Evolutionary conservation across 208 protist genomes (phyloP).

Genomic region (Trypanosoma conorhini): DNA sequence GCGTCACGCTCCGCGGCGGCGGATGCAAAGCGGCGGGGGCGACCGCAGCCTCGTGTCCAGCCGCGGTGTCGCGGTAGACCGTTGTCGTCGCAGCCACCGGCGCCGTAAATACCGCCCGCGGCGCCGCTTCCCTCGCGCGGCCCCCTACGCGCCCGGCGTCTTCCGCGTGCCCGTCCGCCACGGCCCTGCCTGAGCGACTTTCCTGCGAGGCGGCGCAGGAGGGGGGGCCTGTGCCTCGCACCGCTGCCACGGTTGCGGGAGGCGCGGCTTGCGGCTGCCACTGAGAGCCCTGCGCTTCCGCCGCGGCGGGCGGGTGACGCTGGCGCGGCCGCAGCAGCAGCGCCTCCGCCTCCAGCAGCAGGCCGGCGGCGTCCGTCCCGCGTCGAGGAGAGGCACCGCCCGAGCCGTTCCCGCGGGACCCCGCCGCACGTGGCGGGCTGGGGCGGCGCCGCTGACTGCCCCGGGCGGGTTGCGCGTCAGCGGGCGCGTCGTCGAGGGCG

Average conservation of each 20-base stretch:
- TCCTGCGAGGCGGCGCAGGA: background rate
- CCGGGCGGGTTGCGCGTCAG: background rate
- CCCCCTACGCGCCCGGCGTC: no score
- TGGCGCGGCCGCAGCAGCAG: conserved; percentile 5
- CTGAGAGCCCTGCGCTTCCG: background rate
- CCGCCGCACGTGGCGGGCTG: background rate
- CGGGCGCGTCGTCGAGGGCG: background rate
- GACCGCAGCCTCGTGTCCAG: background rate
- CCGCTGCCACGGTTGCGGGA: no score
- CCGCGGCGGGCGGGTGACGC: no score
- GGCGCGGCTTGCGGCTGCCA: background rate
- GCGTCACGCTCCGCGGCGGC: background rate
- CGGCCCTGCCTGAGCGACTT: no score
- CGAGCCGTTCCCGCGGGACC: background rate
- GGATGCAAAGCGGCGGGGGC: background rate
- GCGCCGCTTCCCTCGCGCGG: background rate
- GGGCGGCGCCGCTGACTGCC: no score
- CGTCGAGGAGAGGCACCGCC: background rate
- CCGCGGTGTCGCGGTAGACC: background rate
- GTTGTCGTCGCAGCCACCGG: background rate
- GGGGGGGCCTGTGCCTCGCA: background rate
- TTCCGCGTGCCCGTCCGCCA: background rate
- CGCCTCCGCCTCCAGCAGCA: conserved; percentile 19
- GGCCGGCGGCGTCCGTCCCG: conserved; percentile 3
- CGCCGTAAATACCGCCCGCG: background rate